A percentile compares a stretch with the other conserved stretches of the same genome.
phyloP scores from a whole-genome alignment of 1,284 basidiomycete genomes.

The Trametes pubescens region DNA sequence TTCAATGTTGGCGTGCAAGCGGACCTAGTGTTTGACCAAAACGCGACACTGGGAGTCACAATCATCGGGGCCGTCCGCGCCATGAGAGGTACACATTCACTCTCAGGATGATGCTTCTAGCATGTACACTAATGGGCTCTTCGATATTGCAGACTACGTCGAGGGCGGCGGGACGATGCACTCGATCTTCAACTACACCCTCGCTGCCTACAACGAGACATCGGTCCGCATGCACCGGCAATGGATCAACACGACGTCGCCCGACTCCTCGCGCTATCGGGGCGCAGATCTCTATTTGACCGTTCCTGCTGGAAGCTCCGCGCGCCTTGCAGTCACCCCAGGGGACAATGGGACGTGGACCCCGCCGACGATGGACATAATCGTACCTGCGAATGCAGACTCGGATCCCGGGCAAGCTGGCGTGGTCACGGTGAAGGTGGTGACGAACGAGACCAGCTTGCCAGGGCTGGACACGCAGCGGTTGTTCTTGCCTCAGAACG shows the following conservation, averaged over 20 bases:
- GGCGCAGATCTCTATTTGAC: conserved; percentile 41
- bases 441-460: conserved; percentile 51
- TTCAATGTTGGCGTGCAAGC: conserved; percentile 50
- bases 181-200: conserved; percentile 53
- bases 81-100: conserved; percentile 37
- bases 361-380: conserved; percentile 45
- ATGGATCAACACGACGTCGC: conserved; percentile 51
- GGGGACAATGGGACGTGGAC: conserved; percentile 41
- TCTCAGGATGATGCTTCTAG: not conserved
- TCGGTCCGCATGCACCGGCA: conserved; percentile 47
- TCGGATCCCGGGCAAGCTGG: conserved; percentile 34
- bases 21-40: conserved; percentile 43
- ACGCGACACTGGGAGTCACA: conserved; percentile 49
- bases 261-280: conserved; percentile 38
- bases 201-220: conserved; percentile 43
- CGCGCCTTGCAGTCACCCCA: conserved; percentile 41
- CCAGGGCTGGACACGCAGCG: conserved; percentile 43
- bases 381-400: conserved; percentile 35
- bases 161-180: conserved; percentile 47
- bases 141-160: conserved; percentile 30
- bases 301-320: conserved; percentile 36
- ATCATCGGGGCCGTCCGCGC: conserved; percentile 52
- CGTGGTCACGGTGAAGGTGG: conserved; percentile 45
- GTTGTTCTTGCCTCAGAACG: conserved; percentile 43
- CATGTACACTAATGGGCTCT: not conserved